Percentiles rank a stretch among this genome's conserved stretches.
Conservation (phyloP, 805 yeast genomes). For the Candida sithepensis region DNA sequence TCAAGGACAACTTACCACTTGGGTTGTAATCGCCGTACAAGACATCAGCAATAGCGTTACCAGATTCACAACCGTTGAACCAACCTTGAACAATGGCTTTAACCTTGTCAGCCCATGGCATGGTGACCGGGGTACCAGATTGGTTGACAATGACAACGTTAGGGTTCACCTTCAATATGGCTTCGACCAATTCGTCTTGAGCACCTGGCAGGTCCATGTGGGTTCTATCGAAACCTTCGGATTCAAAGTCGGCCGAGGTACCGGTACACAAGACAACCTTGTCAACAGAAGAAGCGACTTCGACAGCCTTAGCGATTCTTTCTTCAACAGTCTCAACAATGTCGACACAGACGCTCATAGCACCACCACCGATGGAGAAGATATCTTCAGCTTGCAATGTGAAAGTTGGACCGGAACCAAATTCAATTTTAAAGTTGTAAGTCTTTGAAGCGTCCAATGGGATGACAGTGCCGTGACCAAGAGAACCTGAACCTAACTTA, state of each 20-base stretch:
- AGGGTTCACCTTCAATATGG: slow-evolving; percentile 43
- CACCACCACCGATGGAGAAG: slow-evolving; percentile 32
- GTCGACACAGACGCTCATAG: slow-evolving; percentile 17
- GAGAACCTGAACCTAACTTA: slow-evolving; percentile 34
- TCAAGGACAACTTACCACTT: slow-evolving; percentile 52
- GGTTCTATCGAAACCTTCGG: slow-evolving; percentile 56
- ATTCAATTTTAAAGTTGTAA: slow-evolving; percentile 38
- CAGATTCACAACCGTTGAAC: slow-evolving; percentile 56
- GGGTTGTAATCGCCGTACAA: slow-evolving; percentile 60
- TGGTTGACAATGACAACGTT: slow-evolving; percentile 53
- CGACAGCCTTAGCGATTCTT: slow-evolving; percentile 41
- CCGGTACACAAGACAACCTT: slow-evolving; percentile 53
- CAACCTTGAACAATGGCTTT: slow-evolving; percentile 49
- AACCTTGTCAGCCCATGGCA: slow-evolving; percentile 48
- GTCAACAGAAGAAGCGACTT: slow-evolving; percentile 46
- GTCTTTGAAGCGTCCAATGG: slow-evolving; percentile 32
- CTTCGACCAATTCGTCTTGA: slow-evolving; percentile 42
- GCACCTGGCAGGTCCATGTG: slow-evolving; percentile 48
- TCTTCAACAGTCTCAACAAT: slow-evolving; percentile 27
- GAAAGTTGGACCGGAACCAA: slow-evolving; percentile 39
- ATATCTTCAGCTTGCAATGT: slow-evolving; percentile 18
- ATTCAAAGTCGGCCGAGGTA: slow-evolving; percentile 52
- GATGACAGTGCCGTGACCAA: slow-evolving; percentile 18
- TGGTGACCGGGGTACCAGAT: slow-evolving; percentile 58
- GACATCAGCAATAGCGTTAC: slow-evolving; percentile 58